Base-by-base conservation (phyloP, 345 rosid species). In the Tarenaya hassleriana region DNA sequence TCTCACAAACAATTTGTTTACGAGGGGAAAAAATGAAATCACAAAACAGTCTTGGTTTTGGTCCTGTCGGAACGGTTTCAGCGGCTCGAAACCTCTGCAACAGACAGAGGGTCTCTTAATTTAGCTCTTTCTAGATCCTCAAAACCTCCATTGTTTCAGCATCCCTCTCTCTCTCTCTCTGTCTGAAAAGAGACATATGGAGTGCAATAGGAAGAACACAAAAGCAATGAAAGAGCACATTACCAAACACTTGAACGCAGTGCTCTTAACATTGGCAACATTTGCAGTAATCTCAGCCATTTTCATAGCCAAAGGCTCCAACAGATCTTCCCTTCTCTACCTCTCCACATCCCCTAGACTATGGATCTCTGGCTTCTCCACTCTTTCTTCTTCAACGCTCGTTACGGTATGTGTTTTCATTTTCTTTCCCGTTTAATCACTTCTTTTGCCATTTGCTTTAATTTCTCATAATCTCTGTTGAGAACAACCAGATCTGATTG, bases 181-280 rank as follows among this genome's bases (percentile, higher is more conserved):
- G 16, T n/a, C 17, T 15, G 14, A 50, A 16, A 43, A 34, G 44
- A 33, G 32, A 35, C 34, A 34, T 35, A 19, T 43, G 27, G 27
- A 27, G 34, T 42, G 27, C 33, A 50, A 48, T 7, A 8, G 52
- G 64, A 38, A 52, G 38, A 9, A 12, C 15, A 8, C 40, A 38
- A 11, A 16, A 60, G 39, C 44, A 19, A 66, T 66, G 70, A 66
- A 31, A 52, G 60, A 52, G 52, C 51, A 52, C 60, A 59, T 58
- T 33, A 59, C 70, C 0, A 66, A 34, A 40, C 52, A 45, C 70
- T 46, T 66, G 60, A 66, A 66, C 16, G 60, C 60, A 1, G 52
- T 66, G 52, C 64, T 66, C 24, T 66, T 66, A 58, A 50, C 39
- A 46, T 58, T 58, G 39, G 70, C 70, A 6, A 58, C 64, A 31